phyloP scores from a whole-genome alignment of 75 land plant species.

The Adiantum capillusveneris region DNA sequence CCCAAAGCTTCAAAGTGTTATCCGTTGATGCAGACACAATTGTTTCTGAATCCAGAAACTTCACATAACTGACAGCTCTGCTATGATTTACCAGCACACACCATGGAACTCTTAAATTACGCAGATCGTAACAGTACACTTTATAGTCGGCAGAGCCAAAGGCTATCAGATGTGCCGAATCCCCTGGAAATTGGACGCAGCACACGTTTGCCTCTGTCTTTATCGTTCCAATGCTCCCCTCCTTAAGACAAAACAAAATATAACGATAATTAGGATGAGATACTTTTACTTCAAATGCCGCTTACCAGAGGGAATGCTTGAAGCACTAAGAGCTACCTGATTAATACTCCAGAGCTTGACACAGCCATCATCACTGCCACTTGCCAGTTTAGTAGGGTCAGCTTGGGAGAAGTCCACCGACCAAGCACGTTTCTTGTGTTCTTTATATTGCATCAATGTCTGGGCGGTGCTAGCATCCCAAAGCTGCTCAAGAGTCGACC shows the following conservation, averaged over 20 bases:
- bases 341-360: conserved; percentile 95
- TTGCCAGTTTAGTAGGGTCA: conserved; percentile 81
- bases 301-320: too few species aligned
- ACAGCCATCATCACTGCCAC: conserved; percentile 86
- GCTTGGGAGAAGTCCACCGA: conserved; percentile 87
- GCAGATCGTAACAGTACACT: conserved; percentile 82
- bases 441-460: conserved; percentile 46
- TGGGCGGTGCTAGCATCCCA: conserved; percentile 74
- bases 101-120: conserved; percentile 64
- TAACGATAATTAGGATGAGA: too few species aligned
- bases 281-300: too few species aligned
- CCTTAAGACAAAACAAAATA: too few species aligned
- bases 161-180: conserved; percentile 54
- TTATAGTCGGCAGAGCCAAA: conserved; percentile 95
- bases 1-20: conserved; percentile 82
- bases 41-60: conserved; percentile 66
- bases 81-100: conserved; percentile 67
- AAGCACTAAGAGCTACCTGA: too few species aligned
- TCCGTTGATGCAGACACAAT: conserved; percentile 94
- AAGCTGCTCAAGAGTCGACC: conserved; percentile 56
- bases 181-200: conserved; percentile 85
- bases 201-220: conserved; percentile 70
- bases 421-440: conserved; percentile 78
- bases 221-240: conserved; percentile 37
- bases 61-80: conserved; percentile 90